phyloP scores from a whole-genome alignment of 352 stramenopile species.

The Pythium oligandrum region DNA sequence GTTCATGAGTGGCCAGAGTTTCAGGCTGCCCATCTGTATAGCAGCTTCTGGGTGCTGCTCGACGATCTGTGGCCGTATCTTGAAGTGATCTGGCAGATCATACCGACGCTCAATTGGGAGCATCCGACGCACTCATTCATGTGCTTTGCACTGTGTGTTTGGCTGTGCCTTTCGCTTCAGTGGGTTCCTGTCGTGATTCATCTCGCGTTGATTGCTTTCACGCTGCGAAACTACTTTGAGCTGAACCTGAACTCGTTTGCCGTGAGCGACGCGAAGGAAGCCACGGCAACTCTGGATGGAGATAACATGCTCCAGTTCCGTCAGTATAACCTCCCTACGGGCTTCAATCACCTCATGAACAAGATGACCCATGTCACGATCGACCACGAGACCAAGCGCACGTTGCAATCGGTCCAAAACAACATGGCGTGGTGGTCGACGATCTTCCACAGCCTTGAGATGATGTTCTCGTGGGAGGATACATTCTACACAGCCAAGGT shows the following conservation, averaged over 20 bases:
- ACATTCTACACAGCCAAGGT: conserved; percentile 82
- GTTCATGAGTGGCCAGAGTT: conserved; percentile 82
- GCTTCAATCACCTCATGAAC: conserved; percentile 87
- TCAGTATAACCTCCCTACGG: conserved; percentile 74
- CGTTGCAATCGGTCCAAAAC: conserved; percentile 83
- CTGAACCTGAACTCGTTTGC: conserved; percentile 79
- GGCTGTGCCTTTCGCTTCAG: conserved; percentile 77
- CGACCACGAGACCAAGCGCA: conserved; percentile 76
- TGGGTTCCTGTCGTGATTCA: conserved; percentile 80
- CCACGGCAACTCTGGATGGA: conserved; percentile 11
- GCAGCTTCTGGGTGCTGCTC: conserved; percentile 83
- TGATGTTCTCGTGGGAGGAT: conserved; percentile 88
- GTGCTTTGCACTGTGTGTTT: conserved; percentile 81
- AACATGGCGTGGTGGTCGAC: conserved; percentile 87
- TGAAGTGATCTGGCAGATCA: conserved; percentile 77
- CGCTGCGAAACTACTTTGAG: conserved; percentile 82
- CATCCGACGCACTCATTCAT: conserved; percentile 79
- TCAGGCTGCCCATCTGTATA: conserved; percentile 77
- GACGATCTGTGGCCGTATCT: conserved; percentile 84
- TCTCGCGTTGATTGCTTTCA: conserved; percentile 72
- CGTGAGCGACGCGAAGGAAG: conserved; percentile 41
- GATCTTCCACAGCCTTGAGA: conserved; percentile 78
- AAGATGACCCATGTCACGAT: conserved; percentile 88
- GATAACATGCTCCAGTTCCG: conserved; percentile 42
- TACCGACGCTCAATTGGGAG: conserved; percentile 84